Evolutionary conservation across 805 yeast species (phyloP).

Genomic region (Wickerhamiella galacta): DNA sequence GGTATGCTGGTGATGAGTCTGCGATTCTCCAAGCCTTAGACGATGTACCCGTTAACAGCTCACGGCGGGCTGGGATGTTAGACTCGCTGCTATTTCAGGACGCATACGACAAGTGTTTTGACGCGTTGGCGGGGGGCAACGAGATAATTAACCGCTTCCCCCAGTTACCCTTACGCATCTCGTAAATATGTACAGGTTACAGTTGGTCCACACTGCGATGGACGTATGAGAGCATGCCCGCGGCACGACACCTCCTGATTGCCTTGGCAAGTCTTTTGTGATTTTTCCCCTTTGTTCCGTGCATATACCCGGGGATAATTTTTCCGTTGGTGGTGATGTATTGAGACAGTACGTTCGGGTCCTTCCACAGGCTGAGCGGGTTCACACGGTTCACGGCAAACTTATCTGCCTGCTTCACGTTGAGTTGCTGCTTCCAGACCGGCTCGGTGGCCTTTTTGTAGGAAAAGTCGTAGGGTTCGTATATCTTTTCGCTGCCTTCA

Average conservation of each 20-base stretch:
- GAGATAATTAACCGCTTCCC: too few relatives aligned
- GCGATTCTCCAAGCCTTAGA: not conserved
- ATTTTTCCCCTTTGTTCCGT: conserved; percentile 48
- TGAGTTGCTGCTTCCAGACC: conserved; percentile 4
- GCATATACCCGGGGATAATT: conserved; percentile 53
- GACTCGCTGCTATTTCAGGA: not conserved
- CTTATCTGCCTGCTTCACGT: conserved; percentile 17
- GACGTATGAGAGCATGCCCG: conserved; percentile 64
- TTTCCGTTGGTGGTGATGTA: conserved; percentile 59
- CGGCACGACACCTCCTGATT: conserved; percentile 60
- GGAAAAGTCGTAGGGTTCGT: conserved; percentile 73
- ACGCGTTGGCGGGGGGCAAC: not conserved
- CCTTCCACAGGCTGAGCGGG: conserved; percentile 54
- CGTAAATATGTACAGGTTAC: not conserved
- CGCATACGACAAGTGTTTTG: not conserved
- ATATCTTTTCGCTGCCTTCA: conserved; percentile 36
- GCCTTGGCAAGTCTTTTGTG: conserved; percentile 64
- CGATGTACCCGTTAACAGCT: not conserved
- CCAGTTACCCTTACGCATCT: not conserved
- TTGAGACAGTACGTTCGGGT: conserved; percentile 51
- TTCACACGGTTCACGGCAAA: conserved; percentile 22
- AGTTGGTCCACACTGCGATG: conserved; percentile 22
- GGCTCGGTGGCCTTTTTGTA: conserved; percentile 30
- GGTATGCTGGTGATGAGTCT: not conserved
- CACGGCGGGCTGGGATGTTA: not conserved